Base-by-base conservation (phyloP, 257 asterid species). In the Knoxia roxburghii region DNA sequence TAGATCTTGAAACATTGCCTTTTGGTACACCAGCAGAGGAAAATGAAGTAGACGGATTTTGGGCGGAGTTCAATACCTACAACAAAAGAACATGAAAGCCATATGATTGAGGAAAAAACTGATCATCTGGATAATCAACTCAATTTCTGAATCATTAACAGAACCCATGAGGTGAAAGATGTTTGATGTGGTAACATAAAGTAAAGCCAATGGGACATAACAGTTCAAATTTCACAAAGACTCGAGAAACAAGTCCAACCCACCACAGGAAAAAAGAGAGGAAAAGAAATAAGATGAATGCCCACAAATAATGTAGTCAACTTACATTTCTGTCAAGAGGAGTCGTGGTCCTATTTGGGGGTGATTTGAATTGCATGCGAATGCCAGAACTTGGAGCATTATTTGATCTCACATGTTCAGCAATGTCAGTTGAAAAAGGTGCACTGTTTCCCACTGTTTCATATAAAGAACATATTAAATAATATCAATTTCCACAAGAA, bases 301-400 rank as follows among this genome's bases (percentile, higher is more conserved):
- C 29, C 6, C 56, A 63, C 51, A 57, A 39, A 50, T 56, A 78
- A n/a, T 27, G 33, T 23, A 37, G 58, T 24, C 33, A 27, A 73
- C 94, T 68, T 76, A 93, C 97, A 79, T 84, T 88, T 79, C 79
- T 80, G 50, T 90, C 96, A 45, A 81, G 82, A 51, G 77, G 85
- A 45, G 81, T 33, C 59, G 73, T 73, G 75, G 83, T 85, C 75
- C 88, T 85, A 68, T 74, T 87, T 61, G 87, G 45, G 11, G 95
- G 95, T 2, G 94, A 73, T 78, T 86, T 88, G 56, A 93, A 88
- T 68, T 90, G 95, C 85, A 87, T 43, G 59, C 87, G 89, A 69
- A 90, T 80, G 39, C 84, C 89, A 73, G 91, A 77, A 49, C 83
- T 76, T n/a, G 83, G 72, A 67, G 74, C 80, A 65, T 82, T 82